Evolutionary conservation across 208 protist species (phyloP).

Genomic region (Crithidia sp.): DNA sequence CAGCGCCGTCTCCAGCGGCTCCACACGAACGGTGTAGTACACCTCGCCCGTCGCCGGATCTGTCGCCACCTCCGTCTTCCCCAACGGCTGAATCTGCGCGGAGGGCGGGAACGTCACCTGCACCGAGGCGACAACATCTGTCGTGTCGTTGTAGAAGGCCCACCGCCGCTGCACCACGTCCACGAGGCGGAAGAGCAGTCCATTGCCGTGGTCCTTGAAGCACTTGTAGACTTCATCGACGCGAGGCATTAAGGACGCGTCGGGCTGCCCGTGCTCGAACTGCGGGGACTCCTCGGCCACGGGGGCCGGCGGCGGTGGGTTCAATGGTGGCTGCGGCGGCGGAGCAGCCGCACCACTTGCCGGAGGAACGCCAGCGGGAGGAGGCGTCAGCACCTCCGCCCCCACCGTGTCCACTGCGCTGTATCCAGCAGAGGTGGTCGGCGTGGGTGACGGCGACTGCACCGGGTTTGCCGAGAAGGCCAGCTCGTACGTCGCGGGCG

Average conservation of each 20-base stretch:
- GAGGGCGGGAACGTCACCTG: constrained; percentile 46
- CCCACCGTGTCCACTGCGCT: not conserved
- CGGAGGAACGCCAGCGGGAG: not conserved
- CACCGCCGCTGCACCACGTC: constrained; percentile 41
- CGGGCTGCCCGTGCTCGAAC: constrained; percentile 57
- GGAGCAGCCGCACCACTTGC: constrained; percentile 21
- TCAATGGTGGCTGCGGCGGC: not conserved
- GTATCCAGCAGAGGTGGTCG: constrained; percentile 1
- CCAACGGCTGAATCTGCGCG: constrained; percentile 44
- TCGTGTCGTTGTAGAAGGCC: constrained; percentile 87
- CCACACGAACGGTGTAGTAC: constrained; percentile 54
- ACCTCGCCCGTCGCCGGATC: constrained; percentile 51
- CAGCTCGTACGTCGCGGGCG: constrained; percentile 53
- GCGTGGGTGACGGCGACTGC: constrained; percentile 20
- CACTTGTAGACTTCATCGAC: constrained; percentile 66
- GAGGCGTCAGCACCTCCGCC: not conserved
- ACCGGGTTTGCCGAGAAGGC: constrained; percentile 53
- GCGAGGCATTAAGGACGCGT: constrained; percentile 38
- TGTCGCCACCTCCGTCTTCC: constrained; percentile 30
- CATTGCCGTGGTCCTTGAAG: constrained; percentile 83
- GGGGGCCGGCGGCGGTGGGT: not conserved
- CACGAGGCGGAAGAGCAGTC: constrained; percentile 82
- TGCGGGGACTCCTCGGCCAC: constrained; percentile 25
- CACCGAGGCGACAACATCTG: constrained; percentile 51
- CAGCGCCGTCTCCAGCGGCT: constrained; percentile 55